These are phyloP conservation scores for Hymenoscyphus fructigenus DNA, from an alignment of 2,329 filamentous ascomycete genomes.

Conservation along the genomic window DNA sequence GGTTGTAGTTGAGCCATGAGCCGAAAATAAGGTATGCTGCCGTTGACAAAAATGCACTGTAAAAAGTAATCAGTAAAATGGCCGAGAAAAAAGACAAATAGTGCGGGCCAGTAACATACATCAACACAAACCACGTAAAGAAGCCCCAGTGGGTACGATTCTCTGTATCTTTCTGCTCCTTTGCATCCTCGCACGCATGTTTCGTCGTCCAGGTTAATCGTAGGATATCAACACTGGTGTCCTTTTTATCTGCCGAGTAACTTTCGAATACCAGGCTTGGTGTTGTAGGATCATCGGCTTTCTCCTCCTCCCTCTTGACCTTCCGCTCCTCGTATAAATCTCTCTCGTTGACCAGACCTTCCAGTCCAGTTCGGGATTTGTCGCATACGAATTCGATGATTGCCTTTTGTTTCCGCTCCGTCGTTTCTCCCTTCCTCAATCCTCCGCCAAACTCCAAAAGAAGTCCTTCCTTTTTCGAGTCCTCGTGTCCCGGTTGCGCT, in stretches of 20 bases:
- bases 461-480: constrained; percentile 70
- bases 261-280: constrained; percentile 74
- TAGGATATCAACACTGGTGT: constrained; percentile 56
- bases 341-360: constrained; percentile 62
- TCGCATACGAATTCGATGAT: constrained; percentile 87
- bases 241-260: constrained; percentile 59
- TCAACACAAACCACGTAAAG: constrained; percentile 94
- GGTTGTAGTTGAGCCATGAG: constrained; percentile 98
- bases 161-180: constrained; percentile 42
- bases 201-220: constrained; percentile 84
- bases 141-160: constrained; percentile 76
- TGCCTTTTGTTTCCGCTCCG: constrained; percentile 60
- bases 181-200: constrained; percentile 71
- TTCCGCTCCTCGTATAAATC: constrained; percentile 51
- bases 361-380: constrained; percentile 66
- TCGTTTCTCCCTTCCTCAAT: constrained; percentile 51
- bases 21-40: constrained; percentile 95
- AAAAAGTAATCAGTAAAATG: constrained; percentile 14
- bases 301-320: constrained; percentile 36
- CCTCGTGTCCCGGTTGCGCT: constrained; percentile 60
- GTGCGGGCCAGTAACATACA: constrained; percentile 55
- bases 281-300: constrained; percentile 33
- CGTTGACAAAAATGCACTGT: constrained; percentile 79
- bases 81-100: background rate
- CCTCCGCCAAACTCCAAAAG: constrained; percentile 67